Evolutionary conservation across 352 stramenopile genomes (phyloP).

Genomic region (Pelagophyceae sp.): DNA sequence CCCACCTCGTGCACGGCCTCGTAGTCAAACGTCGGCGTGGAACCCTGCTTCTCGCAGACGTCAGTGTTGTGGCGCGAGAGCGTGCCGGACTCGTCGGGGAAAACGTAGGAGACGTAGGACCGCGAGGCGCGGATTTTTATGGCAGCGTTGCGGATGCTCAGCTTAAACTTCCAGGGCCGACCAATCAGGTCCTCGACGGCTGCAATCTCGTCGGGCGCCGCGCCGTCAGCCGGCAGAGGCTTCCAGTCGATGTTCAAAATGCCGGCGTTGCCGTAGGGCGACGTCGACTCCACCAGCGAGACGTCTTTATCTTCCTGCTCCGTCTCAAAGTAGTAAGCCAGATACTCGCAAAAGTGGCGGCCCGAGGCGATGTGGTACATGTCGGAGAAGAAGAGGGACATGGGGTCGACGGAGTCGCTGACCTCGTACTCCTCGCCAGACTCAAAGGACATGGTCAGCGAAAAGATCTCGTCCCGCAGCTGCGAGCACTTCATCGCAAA

Average conservation of each 20-base stretch:
- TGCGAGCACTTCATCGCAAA: constrained; percentile 77
- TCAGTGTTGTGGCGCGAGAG: constrained; percentile 75
- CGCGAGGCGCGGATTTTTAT: constrained; percentile 74
- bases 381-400: constrained; percentile 80
- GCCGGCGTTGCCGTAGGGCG: constrained; percentile 21
- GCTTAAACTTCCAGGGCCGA: constrained; percentile 74
- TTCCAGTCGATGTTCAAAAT: constrained; percentile 23
- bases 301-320: constrained; percentile 62
- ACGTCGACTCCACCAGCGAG: constrained; percentile 42
- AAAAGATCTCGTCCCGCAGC: constrained; percentile 63
- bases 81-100: constrained; percentile 48
- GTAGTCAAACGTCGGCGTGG: constrained; percentile 77
- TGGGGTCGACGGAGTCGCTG: constrained; percentile 68
- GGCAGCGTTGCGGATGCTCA: constrained; percentile 36
- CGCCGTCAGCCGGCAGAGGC: constrained; percentile 1
- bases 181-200: constrained; percentile 50
- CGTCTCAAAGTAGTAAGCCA: constrained; percentile 79
- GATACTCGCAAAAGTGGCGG: constrained; percentile 80
- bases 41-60: constrained; percentile 70
- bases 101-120: constrained; percentile 83
- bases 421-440: constrained; percentile 72
- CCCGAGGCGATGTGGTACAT: constrained; percentile 76
- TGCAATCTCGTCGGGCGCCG: constrained; percentile 26
- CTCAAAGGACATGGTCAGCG: constrained; percentile 50
- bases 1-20: constrained; percentile 68